A percentile compares a stretch with the other conserved stretches of the same genome.
These are phyloP conservation scores for Pestalotiopsis sp. DNA, from an alignment of 2,329 filamentous ascomycete species.

Conservation along the genomic window DNA sequence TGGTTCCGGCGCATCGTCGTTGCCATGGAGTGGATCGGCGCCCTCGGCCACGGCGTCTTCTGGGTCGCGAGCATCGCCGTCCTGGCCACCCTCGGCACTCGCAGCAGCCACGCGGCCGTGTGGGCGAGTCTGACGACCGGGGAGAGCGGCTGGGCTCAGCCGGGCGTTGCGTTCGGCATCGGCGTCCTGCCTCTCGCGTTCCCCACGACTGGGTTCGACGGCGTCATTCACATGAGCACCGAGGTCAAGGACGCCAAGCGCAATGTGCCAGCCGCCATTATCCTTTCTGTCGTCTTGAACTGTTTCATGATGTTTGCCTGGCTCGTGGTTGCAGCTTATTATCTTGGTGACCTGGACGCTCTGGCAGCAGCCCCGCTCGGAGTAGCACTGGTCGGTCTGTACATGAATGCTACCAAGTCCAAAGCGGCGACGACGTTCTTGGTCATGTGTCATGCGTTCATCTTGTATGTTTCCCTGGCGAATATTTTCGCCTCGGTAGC, in stretches of 20 bases:
- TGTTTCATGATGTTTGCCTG: not conserved
- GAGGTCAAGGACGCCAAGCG: conserved; percentile 8
- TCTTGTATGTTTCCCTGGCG: not conserved
- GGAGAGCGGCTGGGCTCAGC: not conserved
- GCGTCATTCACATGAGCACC: conserved; percentile 8
- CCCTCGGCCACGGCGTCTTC: conserved; percentile 8
- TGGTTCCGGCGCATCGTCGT: conserved; percentile 9
- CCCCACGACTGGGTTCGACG: conserved; percentile 2
- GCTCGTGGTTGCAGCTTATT: not conserved
- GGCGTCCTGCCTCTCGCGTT: conserved; percentile 2
- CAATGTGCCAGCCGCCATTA: not conserved
- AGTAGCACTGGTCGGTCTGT: not conserved
- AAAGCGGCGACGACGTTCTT: not conserved
- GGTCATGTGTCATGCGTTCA: not conserved
- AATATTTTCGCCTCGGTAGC: not conserved
- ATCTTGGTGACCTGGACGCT: not conserved
- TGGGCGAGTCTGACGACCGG: not conserved
- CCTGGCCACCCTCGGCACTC: not conserved
- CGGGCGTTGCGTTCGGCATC: conserved; percentile 7
- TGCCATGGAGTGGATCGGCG: conserved; percentile 8
- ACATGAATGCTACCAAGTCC: not conserved
- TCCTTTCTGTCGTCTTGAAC: not conserved
- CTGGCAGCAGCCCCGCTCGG: not conserved
- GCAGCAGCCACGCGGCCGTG: conserved; percentile 1
- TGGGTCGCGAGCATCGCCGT: conserved; percentile 8